Evolutionary conservation across 495 filamentous ascomycete species (phyloP).

Genomic region (Neurospora cerealis): DNA sequence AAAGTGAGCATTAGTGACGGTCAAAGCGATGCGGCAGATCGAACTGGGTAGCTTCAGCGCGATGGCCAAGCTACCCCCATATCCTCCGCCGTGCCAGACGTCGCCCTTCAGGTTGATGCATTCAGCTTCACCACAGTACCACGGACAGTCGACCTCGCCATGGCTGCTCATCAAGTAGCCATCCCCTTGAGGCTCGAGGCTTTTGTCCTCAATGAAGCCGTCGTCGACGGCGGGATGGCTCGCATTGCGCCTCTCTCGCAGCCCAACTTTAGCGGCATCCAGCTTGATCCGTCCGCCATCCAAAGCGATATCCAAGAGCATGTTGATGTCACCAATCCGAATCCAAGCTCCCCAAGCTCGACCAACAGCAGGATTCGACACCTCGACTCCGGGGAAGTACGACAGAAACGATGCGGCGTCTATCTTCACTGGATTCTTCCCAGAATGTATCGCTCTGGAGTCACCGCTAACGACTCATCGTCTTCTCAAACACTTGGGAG

Average conservation of each 20-base stretch:
- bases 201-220: conserved; percentile 29
- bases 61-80: no score
- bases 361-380: conserved; percentile 23
- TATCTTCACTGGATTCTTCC: conserved; percentile 48
- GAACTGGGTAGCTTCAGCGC: no score
- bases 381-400: conserved; percentile 18
- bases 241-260: conserved; percentile 43
- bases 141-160: no score
- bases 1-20: no score
- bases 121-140: no score
- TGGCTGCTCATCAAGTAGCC: no score
- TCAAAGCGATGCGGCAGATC: no score
- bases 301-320: conserved; percentile 34
- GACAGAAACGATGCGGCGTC: conserved; percentile 31
- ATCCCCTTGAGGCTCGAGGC: conserved; percentile 30
- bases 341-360: conserved; percentile 12
- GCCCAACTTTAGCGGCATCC: conserved; percentile 44
- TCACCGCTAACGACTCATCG: conserved; percentile 8
- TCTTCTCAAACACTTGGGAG: not conserved
- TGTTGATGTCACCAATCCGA: conserved; percentile 30
- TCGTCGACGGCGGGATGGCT: conserved; percentile 13
- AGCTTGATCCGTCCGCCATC: conserved; percentile 20
- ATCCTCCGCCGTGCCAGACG: no score
- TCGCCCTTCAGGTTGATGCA: no score
- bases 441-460: conserved; percentile 20